phyloP scores from a whole-genome alignment of 257 asterid genomes.

The Scutellaria baicalensis region DNA sequence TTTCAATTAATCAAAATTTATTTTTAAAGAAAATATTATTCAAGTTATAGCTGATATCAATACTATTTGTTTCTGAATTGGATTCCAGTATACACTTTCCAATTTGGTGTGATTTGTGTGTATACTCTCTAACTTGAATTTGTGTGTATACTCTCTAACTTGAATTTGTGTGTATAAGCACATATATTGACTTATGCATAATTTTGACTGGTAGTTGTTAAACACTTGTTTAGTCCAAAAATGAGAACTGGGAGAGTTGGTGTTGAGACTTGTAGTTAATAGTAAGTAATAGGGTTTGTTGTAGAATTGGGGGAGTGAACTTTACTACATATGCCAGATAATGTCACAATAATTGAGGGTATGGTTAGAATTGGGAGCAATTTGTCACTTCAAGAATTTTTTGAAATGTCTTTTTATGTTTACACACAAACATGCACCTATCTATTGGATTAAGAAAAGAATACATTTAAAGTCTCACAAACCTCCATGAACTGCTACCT shows the following conservation, averaged over 20 bases:
- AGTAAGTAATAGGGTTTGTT: no score
- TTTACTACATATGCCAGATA: no score
- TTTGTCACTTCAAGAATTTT: neutral
- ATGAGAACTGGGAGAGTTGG: no score
- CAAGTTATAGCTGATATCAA: neutral
- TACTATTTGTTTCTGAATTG: neutral
- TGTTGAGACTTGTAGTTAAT: no score
- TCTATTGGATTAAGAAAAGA: neutral
- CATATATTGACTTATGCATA: neutral
- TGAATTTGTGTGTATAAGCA: neutral
- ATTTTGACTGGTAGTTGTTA: neutral
- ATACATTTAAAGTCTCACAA: neutral
- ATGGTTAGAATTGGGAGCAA: neutral
- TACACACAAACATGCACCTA: neutral
- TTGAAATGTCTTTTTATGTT: neutral
- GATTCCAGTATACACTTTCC: neutral
- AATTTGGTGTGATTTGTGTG: neutral
- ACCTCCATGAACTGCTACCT: neutral
- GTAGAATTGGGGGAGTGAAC: no score
- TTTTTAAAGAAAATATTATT: neutral
- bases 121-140: neutral
- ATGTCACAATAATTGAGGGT: no score
- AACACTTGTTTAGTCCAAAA: neutral
- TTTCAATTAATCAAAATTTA: slow-evolving; percentile 5
- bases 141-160: neutral